Base-by-base conservation (phyloP, 805 yeast genomes). In the Barnettozyma salicaria region DNA sequence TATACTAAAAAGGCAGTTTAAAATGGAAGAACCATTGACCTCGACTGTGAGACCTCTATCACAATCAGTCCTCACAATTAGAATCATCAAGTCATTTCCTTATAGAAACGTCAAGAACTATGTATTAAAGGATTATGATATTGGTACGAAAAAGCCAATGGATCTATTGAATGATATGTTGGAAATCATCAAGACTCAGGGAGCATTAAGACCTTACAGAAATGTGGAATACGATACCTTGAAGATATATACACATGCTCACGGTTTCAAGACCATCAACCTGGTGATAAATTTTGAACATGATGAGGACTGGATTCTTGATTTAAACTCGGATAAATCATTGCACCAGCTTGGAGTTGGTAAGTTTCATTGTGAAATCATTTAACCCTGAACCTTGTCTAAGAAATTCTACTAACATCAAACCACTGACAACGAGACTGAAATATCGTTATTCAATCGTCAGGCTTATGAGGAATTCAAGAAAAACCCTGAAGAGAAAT, bases 161-260 rank as follows among this genome's bases (percentile, higher is more conserved):
- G 75, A 77, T 47, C 64, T 92, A 16, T 68, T 80, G 24, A 77
- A 74, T 14, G 65, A 64, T 41, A 64, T 80, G 8, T 49, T 64
- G 28, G 48, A 68, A 31, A 60, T 61, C 20, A 70, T 76, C 30
- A 56, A 66, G 27, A 72, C 80, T 5, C 69, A 76, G 11, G 87
- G 92, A 6, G 77, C 75, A 0, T 74, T 79, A 41, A 70, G 96
- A 52, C 95, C 97, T 2, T 89, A 78, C 59, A 70, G 97, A 53
- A 83, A 71, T 42, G 84, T 85, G 8, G 66, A 61, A 0, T 83
- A 77, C 45, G 84, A 90, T 54, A 68, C 89, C 0, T 58, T 90
- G 39, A 92, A 92, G 59, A 71, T 92, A 6, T 92, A 92, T 62
- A 83, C 96, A 20, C 88, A 87, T 55, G 97, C 98, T 0, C 97